Conservation (phyloP, 345 rosid genomes). For the Hibiscus mutabilis region DNA sequence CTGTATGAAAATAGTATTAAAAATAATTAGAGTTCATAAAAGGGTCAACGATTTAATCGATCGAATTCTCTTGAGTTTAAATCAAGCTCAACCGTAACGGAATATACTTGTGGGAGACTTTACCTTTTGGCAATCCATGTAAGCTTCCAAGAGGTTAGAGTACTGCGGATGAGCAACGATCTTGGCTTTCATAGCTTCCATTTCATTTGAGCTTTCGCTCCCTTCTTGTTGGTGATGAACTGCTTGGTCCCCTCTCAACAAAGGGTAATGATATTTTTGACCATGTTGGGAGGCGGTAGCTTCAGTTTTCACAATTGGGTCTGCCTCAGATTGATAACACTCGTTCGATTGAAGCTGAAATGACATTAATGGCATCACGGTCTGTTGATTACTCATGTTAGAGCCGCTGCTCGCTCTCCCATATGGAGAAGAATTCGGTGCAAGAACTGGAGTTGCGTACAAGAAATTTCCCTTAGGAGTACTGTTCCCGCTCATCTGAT, state of each 20-base stretch:
- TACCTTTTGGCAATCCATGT: constrained; percentile 97
- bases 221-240: constrained; percentile 42
- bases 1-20: constrained; percentile 25
- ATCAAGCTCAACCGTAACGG: no score
- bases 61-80: neutral
- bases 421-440: constrained; percentile 43
- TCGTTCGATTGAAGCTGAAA: constrained; percentile 43
- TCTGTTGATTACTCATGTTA: constrained; percentile 26
- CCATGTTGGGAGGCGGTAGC: constrained; percentile 42
- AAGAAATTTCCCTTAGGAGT: constrained; percentile 63
- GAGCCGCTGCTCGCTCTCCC: constrained; percentile 35
- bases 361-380: constrained; percentile 28
- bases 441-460: constrained; percentile 48
- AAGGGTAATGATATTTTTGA: constrained; percentile 50
- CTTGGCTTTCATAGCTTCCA: constrained; percentile 83
- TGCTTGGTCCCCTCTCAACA: constrained; percentile 41
- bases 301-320: constrained; percentile 70
- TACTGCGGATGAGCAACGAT: constrained; percentile 93
- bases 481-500: constrained; percentile 48
- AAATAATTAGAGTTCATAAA: neutral
- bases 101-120: neutral
- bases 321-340: constrained; percentile 49
- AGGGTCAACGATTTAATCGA: neutral
- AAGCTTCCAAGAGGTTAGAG: constrained; percentile 80
- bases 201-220: constrained; percentile 40